Conservation (phyloP, 768 basidiomycete genomes). For the Suillus tomentosus region DNA sequence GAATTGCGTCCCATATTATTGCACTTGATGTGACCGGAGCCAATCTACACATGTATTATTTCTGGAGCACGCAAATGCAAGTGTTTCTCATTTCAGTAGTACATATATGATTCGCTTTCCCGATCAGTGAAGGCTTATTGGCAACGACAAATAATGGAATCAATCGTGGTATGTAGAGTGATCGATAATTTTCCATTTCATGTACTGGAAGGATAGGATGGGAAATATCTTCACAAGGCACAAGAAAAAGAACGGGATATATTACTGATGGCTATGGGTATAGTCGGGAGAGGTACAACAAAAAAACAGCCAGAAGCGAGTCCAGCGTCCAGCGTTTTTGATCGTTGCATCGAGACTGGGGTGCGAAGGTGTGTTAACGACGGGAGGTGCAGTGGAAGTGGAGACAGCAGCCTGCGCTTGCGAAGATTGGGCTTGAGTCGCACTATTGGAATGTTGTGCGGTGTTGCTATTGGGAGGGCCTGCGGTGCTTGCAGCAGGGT, state of each 20-base stretch:
- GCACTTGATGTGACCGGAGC: background rate
- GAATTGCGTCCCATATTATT: slow-evolving; percentile 14
- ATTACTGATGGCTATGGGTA: background rate
- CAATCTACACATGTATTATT: background rate
- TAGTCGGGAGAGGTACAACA: background rate
- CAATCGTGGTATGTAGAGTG: too few species aligned
- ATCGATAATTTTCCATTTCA: too few species aligned
- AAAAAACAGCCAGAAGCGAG: background rate
- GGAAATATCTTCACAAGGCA: too few species aligned
- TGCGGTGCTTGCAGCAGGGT: background rate
- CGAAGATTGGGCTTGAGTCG: background rate
- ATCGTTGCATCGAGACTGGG: background rate
- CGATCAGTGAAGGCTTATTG: too few species aligned
- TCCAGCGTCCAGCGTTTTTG: background rate
- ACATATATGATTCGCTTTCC: background rate
- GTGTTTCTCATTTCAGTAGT: background rate
- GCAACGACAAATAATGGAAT: too few species aligned
- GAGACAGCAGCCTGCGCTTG: background rate
- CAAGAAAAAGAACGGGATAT: background rate
- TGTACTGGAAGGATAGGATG: too few species aligned
- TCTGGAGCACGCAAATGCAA: background rate
- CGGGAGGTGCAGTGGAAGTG: background rate
- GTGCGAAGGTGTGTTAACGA: background rate
- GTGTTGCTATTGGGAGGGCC: background rate
- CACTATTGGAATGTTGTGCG: background rate